phyloP scores from a whole-genome alignment of 768 basidiomycete species.

The Tylopilus sp. region DNA sequence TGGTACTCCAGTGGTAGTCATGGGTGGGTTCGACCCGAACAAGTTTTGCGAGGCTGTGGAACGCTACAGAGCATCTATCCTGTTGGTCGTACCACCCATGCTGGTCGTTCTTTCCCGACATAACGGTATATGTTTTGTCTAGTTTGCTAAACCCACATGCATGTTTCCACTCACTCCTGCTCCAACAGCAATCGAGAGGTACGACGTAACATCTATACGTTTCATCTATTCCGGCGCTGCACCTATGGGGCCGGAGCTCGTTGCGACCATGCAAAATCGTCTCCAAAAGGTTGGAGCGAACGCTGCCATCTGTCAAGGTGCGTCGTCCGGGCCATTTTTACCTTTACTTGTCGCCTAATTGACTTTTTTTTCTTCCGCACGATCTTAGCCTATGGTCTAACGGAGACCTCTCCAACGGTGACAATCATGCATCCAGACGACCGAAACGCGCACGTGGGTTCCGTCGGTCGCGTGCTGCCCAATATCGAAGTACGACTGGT shows the following conservation, averaged over 20 bases:
- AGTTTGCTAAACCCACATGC: not conserved
- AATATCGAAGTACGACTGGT: slow-evolving; percentile 76
- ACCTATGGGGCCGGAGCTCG: slow-evolving; percentile 66
- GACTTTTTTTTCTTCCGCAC: not conserved
- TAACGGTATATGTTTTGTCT: slow-evolving; percentile 44
- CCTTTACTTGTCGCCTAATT: not conserved
- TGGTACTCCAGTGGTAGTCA: slow-evolving; percentile 53
- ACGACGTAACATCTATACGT: slow-evolving; percentile 59
- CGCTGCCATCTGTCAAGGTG: slow-evolving; percentile 52
- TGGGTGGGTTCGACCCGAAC: slow-evolving; percentile 68
- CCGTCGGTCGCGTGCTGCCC: slow-evolving; percentile 66
- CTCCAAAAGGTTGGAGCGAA: slow-evolving; percentile 41
- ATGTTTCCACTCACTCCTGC: not conserved
- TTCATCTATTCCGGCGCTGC: slow-evolving; percentile 75
- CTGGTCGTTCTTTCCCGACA: slow-evolving; percentile 71
- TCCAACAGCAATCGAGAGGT: slow-evolving; percentile 53
- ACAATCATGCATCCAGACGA: slow-evolving; percentile 49
- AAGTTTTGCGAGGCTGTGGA: slow-evolving; percentile 64
- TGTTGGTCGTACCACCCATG: slow-evolving; percentile 80
- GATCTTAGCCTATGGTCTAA: slow-evolving; percentile 65
- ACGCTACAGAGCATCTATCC: slow-evolving; percentile 55
- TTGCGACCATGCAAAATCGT: slow-evolving; percentile 41
- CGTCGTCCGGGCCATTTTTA: not conserved
- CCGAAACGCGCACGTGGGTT: slow-evolving; percentile 51
- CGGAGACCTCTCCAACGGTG: slow-evolving; percentile 77